Evolutionary conservation across 768 basidiomycete species (phyloP).

Genomic region (Sarcodon aspratus): DNA sequence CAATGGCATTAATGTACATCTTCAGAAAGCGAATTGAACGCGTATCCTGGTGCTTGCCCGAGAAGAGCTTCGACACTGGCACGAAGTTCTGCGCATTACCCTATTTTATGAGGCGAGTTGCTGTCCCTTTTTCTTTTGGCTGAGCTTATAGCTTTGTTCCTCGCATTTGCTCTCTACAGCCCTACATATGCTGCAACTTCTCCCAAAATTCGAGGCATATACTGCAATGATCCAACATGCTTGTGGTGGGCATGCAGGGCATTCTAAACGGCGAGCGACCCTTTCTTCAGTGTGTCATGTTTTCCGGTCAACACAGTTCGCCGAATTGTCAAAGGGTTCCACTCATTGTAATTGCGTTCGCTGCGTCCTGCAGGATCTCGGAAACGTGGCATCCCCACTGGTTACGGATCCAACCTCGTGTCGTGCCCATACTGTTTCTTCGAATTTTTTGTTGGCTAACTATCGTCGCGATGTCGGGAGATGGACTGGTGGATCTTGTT

Average conservation of each 20-base stretch:
- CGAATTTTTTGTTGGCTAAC: conserved; percentile 70
- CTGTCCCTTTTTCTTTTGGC: too few relatives aligned
- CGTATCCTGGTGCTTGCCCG: too few relatives aligned
- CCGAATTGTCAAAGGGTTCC: conserved; percentile 74
- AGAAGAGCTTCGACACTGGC: too few relatives aligned
- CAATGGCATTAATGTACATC: too few relatives aligned
- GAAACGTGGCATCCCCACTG: conserved; percentile 86
- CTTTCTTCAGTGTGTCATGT: too few relatives aligned
- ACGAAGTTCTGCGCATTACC: too few relatives aligned
- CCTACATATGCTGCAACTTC: conserved; percentile 63
- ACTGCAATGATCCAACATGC: conserved; percentile 54
- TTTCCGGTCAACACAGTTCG: too few relatives aligned
- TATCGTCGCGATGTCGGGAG: conserved; percentile 68
- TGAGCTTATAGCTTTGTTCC: conserved; percentile 64
- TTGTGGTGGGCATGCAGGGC: conserved; percentile 56
- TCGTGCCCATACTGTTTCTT: conserved; percentile 94
- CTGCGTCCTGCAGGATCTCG: conserved; percentile 78
- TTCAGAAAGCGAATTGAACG: too few relatives aligned
- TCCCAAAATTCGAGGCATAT: conserved; percentile 50
- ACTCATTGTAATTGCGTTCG: conserved; percentile 76
- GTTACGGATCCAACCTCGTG: conserved; percentile 80
- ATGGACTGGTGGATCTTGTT: conserved; percentile 49
- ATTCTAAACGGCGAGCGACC: conserved; percentile 61
- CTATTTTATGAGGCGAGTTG: too few relatives aligned
- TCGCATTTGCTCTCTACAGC: conserved; percentile 75